Conservation (phyloP, 129 eudicot genomes). For the Mikania micrantha region DNA sequence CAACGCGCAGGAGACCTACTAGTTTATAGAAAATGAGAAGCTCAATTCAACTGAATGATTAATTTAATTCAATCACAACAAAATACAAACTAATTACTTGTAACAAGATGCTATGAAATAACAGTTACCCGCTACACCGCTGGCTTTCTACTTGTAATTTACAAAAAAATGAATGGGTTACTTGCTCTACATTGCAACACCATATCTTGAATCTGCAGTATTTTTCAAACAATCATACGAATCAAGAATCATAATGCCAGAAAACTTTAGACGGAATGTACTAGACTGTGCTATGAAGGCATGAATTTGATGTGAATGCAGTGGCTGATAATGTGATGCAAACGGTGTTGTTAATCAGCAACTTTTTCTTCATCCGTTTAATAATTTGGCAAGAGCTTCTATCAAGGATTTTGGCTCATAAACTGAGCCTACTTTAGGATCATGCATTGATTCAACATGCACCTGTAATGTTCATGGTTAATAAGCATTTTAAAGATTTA, state of each 20-base stretch:
- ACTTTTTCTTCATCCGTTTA: constrained; percentile 31
- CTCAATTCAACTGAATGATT: background rate
- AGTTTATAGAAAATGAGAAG: too few species aligned
- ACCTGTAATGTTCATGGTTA: constrained; percentile 38
- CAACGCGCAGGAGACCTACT: too few species aligned
- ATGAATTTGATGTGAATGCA: background rate
- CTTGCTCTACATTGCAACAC: background rate
- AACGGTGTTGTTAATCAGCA: background rate
- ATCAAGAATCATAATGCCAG: background rate
- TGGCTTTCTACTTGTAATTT: constrained; percentile 9
- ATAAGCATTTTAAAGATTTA: background rate
- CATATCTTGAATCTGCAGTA: background rate
- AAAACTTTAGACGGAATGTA: constrained; percentile 1
- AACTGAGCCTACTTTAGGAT: constrained; percentile 70
- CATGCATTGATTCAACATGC: constrained; percentile 59
- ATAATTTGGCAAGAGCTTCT: constrained; percentile 61
- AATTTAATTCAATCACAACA: background rate
- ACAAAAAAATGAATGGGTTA: constrained; percentile 4
- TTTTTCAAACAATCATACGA: background rate
- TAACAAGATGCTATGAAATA: background rate
- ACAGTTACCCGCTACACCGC: background rate
- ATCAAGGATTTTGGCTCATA: constrained; percentile 70
- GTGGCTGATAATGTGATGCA: background rate
- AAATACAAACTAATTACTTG: constrained; percentile 16
- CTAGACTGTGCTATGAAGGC: background rate